Evolutionary conservation across 352 stramenopile genomes (phyloP).

Genomic region (Phytophthora meadii): DNA sequence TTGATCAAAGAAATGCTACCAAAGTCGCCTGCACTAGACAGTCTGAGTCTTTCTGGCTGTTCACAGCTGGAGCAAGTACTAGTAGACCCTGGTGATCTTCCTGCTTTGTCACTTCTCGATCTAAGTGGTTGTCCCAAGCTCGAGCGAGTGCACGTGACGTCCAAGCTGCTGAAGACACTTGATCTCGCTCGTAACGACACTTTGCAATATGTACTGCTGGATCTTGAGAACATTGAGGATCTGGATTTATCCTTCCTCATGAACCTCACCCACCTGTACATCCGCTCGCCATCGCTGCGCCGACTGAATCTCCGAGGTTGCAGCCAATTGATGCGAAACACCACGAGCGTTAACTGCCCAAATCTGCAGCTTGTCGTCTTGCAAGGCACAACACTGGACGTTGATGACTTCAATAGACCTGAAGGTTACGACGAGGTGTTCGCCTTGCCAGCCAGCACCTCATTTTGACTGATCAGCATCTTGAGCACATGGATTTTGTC

Average conservation of each 20-base stretch:
- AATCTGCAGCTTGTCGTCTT: conserved; percentile 45
- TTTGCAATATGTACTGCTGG: conserved; percentile 55
- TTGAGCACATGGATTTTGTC: conserved; percentile 19
- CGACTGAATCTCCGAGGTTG: conserved; percentile 59
- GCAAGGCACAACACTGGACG: conserved; percentile 51
- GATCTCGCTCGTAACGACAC: conserved; percentile 52
- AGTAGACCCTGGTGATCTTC: conserved; percentile 63
- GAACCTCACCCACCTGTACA: conserved; percentile 59
- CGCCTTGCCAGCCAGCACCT: conserved; percentile 15
- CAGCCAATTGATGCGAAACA: conserved; percentile 42
- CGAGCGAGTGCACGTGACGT: conserved; percentile 63
- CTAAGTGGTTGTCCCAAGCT: conserved; percentile 58
- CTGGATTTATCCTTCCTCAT: conserved; percentile 75
- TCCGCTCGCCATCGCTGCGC: conserved; percentile 51
- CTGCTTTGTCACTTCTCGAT: conserved; percentile 45
- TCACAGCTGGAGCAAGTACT: conserved; percentile 65
- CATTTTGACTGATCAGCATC: neutral
- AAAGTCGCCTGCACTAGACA: conserved; percentile 31
- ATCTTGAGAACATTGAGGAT: conserved; percentile 37
- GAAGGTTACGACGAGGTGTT: conserved; percentile 29
- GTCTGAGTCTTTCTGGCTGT: conserved; percentile 53
- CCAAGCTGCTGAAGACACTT: conserved; percentile 45
- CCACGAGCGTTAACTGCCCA: conserved; percentile 49
- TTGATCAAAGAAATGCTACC: conserved; percentile 55
- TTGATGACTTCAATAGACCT: conserved; percentile 44